Evolutionary conservation across 495 filamentous ascomycete species (phyloP).

Genomic region (Xylaria flabelliformis): DNA sequence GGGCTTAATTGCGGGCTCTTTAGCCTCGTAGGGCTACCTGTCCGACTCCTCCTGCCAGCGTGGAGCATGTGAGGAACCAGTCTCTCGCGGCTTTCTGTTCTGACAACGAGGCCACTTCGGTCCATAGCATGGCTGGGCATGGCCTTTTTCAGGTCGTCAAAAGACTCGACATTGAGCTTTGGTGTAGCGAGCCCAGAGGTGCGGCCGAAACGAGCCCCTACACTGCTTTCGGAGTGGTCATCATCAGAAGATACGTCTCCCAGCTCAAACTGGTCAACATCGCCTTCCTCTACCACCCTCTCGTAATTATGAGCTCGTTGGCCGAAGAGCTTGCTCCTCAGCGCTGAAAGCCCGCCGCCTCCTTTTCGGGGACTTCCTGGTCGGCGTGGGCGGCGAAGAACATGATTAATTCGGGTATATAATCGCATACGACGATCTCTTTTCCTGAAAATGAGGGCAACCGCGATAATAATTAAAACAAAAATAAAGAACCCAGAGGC

Average conservation of each 20-base stretch:
- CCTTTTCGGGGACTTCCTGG: slow-evolving; percentile 61
- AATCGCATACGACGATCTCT: slow-evolving; percentile 74
- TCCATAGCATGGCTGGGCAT: slow-evolving; percentile 66
- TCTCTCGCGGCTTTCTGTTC: slow-evolving; percentile 84
- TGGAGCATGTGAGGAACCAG: slow-evolving; percentile 56
- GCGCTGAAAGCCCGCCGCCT: slow-evolving; percentile 60
- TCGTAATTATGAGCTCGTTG: slow-evolving; percentile 67
- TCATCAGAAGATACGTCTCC: slow-evolving; percentile 66
- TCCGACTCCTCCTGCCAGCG: slow-evolving; percentile 62
- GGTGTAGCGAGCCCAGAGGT: slow-evolving; percentile 70
- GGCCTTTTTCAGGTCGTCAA: slow-evolving; percentile 59
- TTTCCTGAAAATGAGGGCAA: slow-evolving; percentile 62
- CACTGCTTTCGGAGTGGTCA: slow-evolving; percentile 58
- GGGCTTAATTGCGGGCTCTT: slow-evolving; percentile 68
- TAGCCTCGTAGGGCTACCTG: slow-evolving; percentile 67
- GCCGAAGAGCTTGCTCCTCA: slow-evolving; percentile 65
- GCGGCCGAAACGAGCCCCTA: slow-evolving; percentile 54
- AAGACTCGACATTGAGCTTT: slow-evolving; percentile 65
- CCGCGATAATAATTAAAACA: slow-evolving; percentile 67
- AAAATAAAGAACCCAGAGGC: slow-evolving; percentile 78
- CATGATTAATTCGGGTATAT: slow-evolving; percentile 62
- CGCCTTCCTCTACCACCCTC: slow-evolving; percentile 82
- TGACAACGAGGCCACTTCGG: slow-evolving; percentile 73
- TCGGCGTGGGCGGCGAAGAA: slow-evolving; percentile 58
- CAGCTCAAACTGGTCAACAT: slow-evolving; percentile 72